Percentiles rank a stretch among this genome's conserved stretches.
phyloP scores from a whole-genome alignment of 352 stramenopile genomes.

The Phytopythium montanum region DNA sequence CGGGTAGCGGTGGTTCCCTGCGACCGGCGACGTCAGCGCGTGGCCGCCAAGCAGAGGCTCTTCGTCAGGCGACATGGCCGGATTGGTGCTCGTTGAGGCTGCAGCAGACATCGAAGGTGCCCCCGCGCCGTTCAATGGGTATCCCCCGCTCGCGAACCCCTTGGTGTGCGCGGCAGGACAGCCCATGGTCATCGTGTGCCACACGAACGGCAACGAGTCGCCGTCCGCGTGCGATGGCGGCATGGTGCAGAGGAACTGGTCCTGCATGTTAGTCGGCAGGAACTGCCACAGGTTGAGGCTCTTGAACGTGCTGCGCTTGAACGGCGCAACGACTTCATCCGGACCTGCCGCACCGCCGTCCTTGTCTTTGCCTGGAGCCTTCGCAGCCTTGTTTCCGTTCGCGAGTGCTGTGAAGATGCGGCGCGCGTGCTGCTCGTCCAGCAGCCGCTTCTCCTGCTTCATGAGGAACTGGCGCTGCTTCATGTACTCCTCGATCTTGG shows the following conservation, averaged over 20 bases:
- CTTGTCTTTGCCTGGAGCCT: constrained; percentile 20
- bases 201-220: constrained; percentile 39
- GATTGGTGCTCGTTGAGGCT: constrained; percentile 5
- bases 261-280: constrained; percentile 83
- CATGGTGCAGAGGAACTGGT: constrained; percentile 68
- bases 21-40: constrained; percentile 23
- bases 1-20: constrained; percentile 1
- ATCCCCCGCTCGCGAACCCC: constrained; percentile 72
- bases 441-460: constrained; percentile 60
- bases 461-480: constrained; percentile 76
- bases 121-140: constrained; percentile 20
- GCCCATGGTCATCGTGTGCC: constrained; percentile 87
- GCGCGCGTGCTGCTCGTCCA: constrained; percentile 47
- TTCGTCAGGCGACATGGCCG: constrained; percentile 26
- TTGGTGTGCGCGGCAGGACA: constrained; percentile 78
- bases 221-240: constrained; percentile 22
- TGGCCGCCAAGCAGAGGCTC: constrained; percentile 24
- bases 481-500: constrained; percentile 72
- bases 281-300: constrained; percentile 76
- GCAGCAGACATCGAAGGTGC: constrained; percentile 11
- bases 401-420: constrained; percentile 38
- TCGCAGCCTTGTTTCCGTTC: constrained; percentile 14
- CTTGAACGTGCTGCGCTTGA: constrained; percentile 86
- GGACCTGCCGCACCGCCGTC: constrained; percentile 6
- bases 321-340: constrained; percentile 48